Evolutionary conservation across 176 grass and related monocot species (phyloP).

Genomic region (Luzula sylvatica): DNA sequence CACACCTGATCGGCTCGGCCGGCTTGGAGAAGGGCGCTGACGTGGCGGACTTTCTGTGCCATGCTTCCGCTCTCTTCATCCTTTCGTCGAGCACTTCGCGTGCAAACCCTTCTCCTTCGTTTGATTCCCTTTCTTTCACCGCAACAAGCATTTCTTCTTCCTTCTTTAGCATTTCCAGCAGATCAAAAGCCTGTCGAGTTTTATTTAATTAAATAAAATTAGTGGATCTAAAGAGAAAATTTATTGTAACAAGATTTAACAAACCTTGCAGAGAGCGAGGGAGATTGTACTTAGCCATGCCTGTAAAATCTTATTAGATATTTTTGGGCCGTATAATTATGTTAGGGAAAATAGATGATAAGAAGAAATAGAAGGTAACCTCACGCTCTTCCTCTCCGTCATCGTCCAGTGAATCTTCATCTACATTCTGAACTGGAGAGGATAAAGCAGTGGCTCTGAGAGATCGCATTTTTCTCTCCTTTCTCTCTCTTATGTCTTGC

Average conservation of each 20-base stretch:
- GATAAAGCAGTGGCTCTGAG: constrained; percentile 63
- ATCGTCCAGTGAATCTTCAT: constrained; percentile 65
- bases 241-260: constrained; percentile 9
- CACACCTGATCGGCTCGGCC: constrained; percentile 86
- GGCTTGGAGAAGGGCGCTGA: constrained; percentile 51
- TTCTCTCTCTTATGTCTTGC: constrained; percentile 79
- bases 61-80: constrained; percentile 53
- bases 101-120: constrained; percentile 67
- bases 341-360: neutral
- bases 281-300: constrained; percentile 62
- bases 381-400: constrained; percentile 94
- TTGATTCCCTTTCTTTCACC: constrained; percentile 60
- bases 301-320: constrained; percentile 28
- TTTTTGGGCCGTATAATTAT: neutral
- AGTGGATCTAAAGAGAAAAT: constrained; percentile 13
- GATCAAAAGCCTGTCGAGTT: constrained; percentile 56
- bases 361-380: constrained; percentile 31
- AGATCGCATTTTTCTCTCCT: constrained; percentile 57
- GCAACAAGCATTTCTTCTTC: constrained; percentile 81
- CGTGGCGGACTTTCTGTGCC: constrained; percentile 69
- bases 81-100: constrained; percentile 77
- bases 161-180: constrained; percentile 83
- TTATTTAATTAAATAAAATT: neutral
- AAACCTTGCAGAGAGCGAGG: constrained; percentile 69
- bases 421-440: constrained; percentile 46